Evolutionary conservation across 2,329 filamentous ascomycete species (phyloP), one percentile per base, ranked within the genome.

Genomic region (Fusarium burgessii): DNA sequence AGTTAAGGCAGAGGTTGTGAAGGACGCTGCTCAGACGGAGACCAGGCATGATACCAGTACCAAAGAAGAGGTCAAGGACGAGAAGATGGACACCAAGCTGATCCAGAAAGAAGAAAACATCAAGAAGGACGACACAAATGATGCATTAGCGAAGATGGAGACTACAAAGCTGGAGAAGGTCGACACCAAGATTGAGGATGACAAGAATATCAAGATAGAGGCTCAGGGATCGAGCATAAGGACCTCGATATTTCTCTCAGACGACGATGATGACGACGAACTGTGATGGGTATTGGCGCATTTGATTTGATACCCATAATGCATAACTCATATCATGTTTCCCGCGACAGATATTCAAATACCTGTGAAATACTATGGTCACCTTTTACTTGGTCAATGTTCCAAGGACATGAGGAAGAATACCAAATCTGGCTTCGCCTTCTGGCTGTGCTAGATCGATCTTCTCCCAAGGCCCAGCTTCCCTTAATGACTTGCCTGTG

Each of bases 351-450:
- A n/a, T 36, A 23, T 9, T 35, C 33, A 12, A 11, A 40, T 38
- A 17, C 15, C 38, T 15, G 15, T 63, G 42, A 50, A 18, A 32
- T 18, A 20, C 11, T 36, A 51, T 41, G 29, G 17, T 13, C 29
- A 13, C 12, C 29, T 14, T 17, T 77, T 76, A 88, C 65, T 89
- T 89, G 1, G 84, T 88, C 55, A 88, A 76, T 1, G 84, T 82
- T 6, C 87, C 87, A 20, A 84, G 66, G n/a, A 86, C 76, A 55
- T 89, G 86, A 29, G 87, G 87, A 17, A 87, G 66, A 5, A 78
- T 64, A 2, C 80, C 70, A 54, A 80, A 86, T 78, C 83, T 84
- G 5, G 78, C 78, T 71, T 87, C 83, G 3, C 73, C 77, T 0
- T 73, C 68, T 0, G 83, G 83, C 58, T 81, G 81, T 1, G 68